Base-by-base conservation (phyloP, 805 yeast genomes). In the Barnettozyma pratensis region DNA sequence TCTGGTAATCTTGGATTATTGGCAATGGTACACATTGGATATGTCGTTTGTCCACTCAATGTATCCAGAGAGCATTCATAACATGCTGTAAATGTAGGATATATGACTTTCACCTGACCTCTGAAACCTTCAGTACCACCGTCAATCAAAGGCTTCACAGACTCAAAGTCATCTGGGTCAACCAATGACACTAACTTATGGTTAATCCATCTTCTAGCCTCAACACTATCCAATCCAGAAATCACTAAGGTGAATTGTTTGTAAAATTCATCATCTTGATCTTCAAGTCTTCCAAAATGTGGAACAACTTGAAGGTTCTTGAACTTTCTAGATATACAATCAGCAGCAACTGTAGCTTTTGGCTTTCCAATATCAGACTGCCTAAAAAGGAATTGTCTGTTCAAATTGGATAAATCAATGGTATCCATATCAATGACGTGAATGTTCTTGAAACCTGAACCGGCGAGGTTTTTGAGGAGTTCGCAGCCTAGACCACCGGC, bases 401-500 rank as follows among this genome's bases (percentile, higher is more conserved):
- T 92, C 60, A 94, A 74, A 63, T 92, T 92, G 47, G 96, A 84
- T 31, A 92, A 70, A 55, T 96, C 97, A 54, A 92, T 87, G 2
- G 97, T 92, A 64, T 92, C 99, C 61, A 92, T 75, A 65, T 92
- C 99, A 10, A 90, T 87, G 14, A 91, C 78, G 62, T 86, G 94
- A 45, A 90, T 83, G 56, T 85, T 86, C 2, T 85, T 86, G 51
- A 83, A 80, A 6, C 90, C 87, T 54, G 83, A 72, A 65, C 87
- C 70, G 1, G 86, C 81, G 39, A 91, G 67, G 61, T 90, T 83
- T 65, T 91, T 91, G 47, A 90, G 70, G 37, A 90, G 71, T 61
- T 90, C 97, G 66, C 97, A 91, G 2, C 97, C 97, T 46, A 91
- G 83, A 1, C 97, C 97, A 12, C 97, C 97, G 2, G 97, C 96